Evolutionary conservation across 176 grass and related monocot species (phyloP), one percentile per base, ranked within the genome.

Genomic region (Triticum monococcum): DNA sequence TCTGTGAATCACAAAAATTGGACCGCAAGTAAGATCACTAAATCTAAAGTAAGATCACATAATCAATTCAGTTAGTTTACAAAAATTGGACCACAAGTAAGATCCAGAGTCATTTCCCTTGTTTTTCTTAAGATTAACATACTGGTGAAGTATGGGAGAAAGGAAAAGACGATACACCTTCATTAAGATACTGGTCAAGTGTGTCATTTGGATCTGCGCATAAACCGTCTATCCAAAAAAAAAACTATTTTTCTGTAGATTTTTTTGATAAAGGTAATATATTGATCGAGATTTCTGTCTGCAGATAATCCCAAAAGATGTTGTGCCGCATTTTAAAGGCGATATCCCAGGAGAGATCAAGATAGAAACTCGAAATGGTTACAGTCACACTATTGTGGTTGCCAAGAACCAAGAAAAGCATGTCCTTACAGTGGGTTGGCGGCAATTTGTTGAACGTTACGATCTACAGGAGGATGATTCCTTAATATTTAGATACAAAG

Each of bases 391-490:
- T 77, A 22, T 77, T 77, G 28, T 11, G 30, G 74, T 77, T 77
- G 74, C 45, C 48, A 56, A 57, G 48, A 32, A 52, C 48, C 74
- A 56, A 22, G 48, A 56, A 57, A 77, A 77, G 28, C 28, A 1
- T 77, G 48, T 77, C 74, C 8, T 77, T 57, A 33, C 74, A 77
- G 4, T 12, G 8, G 74, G 46, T 33, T 77, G 75, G 75, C 6
- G 28, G 30, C 17, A 35, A 3, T 77, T 77, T 5, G 17, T 32
- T 6, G 30, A 77, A 77, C 57, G 4, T 4, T 77, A 56, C 57
- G 75, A 77, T 77, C 48, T 77, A 57, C 17, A 77, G 14, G 32
- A 57, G 48, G 48, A 48, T 57, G 75, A 77, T 20, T 77, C 48
- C 17, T 5, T 77, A 33, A 77, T 77, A 32, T 57, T 77, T 1